Base-by-base conservation (phyloP, 257 asterid genomes). In the Thymus quinquecostatus region DNA sequence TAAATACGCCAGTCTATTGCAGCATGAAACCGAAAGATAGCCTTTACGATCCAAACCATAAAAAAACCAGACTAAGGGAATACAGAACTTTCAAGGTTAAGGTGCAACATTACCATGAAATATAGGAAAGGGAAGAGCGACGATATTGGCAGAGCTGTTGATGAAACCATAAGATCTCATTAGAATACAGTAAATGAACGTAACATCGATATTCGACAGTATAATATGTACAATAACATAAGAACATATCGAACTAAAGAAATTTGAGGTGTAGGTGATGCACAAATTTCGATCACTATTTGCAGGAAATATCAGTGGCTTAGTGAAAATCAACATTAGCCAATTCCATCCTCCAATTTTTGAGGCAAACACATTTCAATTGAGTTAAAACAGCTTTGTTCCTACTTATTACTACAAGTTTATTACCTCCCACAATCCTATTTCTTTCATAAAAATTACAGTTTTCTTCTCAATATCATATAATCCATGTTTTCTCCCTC, bases 51-150 rank as follows among this genome's bases (percentile, higher is more conserved):
- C 32, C 3, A 51, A 51, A 6, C 30, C 36, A 11, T 14, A 57
- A 13, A 10, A 13, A 10, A 2, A 66, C 8, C 58, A 47, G 43
- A 14, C 5, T 14, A 60, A 34, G 3, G 13, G n/a, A 45, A 30
- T 21, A 71, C 28, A 55, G 50, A 56, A 66, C 2, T 27, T 30
- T 61, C 3, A 44, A 65, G 74, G 58, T 41, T 14, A 48, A 14
- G 28, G 73, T 53, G 51, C 59, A 50, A 14, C 51, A 69, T 78
- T 85, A 89, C 96, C 96, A 89, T 89, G 79, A 85, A 87, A 72
- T 87, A 89, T 49, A 89, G 83, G 84, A 89, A 89, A 29, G 93
- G 96, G 58, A 83, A 87, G 68, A 89, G 96, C 48, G 93, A 89
- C 47, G 93, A 85, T 74, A 87, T 87, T 64, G 93, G 86, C 69